A percentile compares a stretch with the other conserved stretches of the same genome.
These are phyloP conservation scores for rapeseed (Brassica napus) DNA, from an alignment of 345 rosid genomes.

Conservation along the genomic window DNA sequence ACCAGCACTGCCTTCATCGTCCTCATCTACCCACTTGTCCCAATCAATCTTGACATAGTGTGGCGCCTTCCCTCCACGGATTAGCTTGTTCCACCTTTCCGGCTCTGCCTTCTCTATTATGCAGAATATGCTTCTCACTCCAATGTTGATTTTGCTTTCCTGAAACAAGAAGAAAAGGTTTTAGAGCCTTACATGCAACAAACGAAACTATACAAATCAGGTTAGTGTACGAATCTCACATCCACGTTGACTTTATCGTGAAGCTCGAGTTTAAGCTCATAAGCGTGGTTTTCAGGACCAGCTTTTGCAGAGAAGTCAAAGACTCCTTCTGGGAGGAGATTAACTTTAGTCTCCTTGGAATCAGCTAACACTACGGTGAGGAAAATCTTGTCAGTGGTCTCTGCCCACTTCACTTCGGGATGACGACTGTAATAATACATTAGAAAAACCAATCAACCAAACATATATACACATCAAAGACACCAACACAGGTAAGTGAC, in stretches of 20 bases:
- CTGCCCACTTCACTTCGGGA: constrained; percentile 91
- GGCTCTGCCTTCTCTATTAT: constrained; percentile 76
- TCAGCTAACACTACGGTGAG: constrained; percentile 70
- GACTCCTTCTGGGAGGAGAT: constrained; percentile 75
- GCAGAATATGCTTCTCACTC: constrained; percentile 71
- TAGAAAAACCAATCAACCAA: constrained; percentile 8
- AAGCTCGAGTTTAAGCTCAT: constrained; percentile 78
- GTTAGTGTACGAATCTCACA: constrained; percentile 43
- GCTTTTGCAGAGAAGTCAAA: constrained; percentile 73
- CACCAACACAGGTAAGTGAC: neutral
- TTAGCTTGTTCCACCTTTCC: constrained; percentile 72
- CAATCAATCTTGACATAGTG: constrained; percentile 86
- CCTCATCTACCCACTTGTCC: constrained; percentile 97
- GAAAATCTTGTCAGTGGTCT: constrained; percentile 70
- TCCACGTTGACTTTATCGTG: constrained; percentile 79
- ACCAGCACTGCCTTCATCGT: constrained; percentile 57
- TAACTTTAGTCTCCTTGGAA: constrained; percentile 70
- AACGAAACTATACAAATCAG: neutral
- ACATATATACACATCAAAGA: neutral
- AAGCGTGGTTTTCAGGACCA: constrained; percentile 57
- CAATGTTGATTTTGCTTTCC: constrained; percentile 77
- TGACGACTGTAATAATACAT: constrained; percentile 55
- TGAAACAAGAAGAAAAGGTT: constrained; percentile 1
- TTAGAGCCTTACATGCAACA: neutral
- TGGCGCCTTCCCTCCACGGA: constrained; percentile 66